Evolutionary conservation across 768 basidiomycete species (phyloP).

Genomic region (Dentipellis sp.): DNA sequence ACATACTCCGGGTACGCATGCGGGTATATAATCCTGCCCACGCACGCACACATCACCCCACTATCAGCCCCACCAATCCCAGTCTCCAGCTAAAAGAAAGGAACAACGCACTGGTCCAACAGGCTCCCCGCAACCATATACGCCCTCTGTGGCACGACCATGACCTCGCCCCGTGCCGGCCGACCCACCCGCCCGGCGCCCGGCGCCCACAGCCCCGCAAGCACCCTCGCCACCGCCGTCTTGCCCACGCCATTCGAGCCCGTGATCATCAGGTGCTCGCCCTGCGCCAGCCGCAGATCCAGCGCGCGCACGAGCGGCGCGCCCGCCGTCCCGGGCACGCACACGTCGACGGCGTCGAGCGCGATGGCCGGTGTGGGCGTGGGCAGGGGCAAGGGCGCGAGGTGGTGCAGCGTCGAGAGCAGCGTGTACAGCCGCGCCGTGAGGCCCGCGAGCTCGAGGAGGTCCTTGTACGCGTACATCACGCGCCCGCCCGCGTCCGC

Average conservation of each 20-base stretch:
- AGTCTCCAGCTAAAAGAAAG: neutral
- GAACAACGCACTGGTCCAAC: conserved; percentile 59
- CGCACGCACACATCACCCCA: neutral
- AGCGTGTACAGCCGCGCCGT: conserved; percentile 86
- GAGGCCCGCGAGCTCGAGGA: conserved; percentile 90
- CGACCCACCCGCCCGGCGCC: conserved; percentile 23
- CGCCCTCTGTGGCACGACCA: conserved; percentile 86
- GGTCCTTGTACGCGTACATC: conserved; percentile 96
- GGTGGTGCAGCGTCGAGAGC: conserved; percentile 74
- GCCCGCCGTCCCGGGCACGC: conserved; percentile 33
- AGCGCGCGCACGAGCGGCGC: conserved; percentile 56
- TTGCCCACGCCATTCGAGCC: conserved; percentile 92
- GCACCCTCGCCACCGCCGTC: conserved; percentile 78
- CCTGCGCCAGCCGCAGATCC: conserved; percentile 48
- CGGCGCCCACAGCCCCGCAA: conserved; percentile 85
- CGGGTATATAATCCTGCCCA: conserved; percentile 71
- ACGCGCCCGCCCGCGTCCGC: conserved; percentile 93
- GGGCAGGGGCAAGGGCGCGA: conserved; percentile 41
- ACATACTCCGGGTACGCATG: conserved; percentile 72
- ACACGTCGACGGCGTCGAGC: conserved; percentile 61
- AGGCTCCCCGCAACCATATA: conserved; percentile 88
- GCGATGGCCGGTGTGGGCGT: conserved; percentile 39
- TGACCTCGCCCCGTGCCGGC: conserved; percentile 32
- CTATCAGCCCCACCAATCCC: neutral
- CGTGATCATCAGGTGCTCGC: conserved; percentile 90